Conservation (phyloP, 768 basidiomycete genomes). For the Pulveroboletus frians region DNA sequence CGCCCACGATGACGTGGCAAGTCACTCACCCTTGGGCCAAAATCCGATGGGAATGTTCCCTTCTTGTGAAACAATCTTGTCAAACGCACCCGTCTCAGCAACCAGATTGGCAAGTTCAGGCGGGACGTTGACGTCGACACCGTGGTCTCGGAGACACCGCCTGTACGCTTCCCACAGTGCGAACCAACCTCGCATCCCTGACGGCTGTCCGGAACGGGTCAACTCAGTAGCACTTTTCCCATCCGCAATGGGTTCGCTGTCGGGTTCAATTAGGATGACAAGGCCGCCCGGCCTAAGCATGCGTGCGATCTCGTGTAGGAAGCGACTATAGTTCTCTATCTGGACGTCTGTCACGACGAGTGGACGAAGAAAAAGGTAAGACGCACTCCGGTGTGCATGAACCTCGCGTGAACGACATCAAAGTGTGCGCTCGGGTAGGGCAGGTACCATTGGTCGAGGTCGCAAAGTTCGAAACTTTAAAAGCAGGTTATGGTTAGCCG, state of each 20-base stretch:
- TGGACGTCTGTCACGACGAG: slow-evolving; percentile 23
- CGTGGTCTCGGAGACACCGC: slow-evolving; percentile 45
- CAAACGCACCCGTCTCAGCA: slow-evolving; percentile 45
- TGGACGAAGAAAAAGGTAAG: slow-evolving; percentile 4
- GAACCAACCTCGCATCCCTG: slow-evolving; percentile 54
- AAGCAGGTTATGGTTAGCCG: slow-evolving; percentile 5
- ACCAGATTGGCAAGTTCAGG: slow-evolving; percentile 49
- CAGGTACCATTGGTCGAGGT: slow-evolving; percentile 53
- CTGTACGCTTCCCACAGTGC: slow-evolving; percentile 61
- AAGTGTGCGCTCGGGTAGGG: slow-evolving; percentile 62
- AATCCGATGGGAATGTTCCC: slow-evolving; percentile 66
- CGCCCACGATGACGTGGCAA: slow-evolving; percentile 5
- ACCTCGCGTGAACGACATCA: slow-evolving; percentile 67
- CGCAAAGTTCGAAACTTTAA: slow-evolving; percentile 64
- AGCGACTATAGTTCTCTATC: slow-evolving; percentile 59
- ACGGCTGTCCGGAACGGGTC: slow-evolving; percentile 28
- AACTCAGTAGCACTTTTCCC: slow-evolving; percentile 37
- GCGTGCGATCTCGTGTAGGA: slow-evolving; percentile 57
- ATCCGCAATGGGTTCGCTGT: slow-evolving; percentile 47
- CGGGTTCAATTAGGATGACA: slow-evolving; percentile 60
- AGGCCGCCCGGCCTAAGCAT: slow-evolving; percentile 68
- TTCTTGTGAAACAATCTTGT: slow-evolving; percentile 49
- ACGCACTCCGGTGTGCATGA: slow-evolving; percentile 54
- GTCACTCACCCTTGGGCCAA: slow-evolving; percentile 53
- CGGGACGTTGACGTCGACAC: slow-evolving; percentile 56